phyloP scores from a whole-genome alignment of 2,329 filamentous ascomycete species.

The Aurifilum marmelostoma region DNA sequence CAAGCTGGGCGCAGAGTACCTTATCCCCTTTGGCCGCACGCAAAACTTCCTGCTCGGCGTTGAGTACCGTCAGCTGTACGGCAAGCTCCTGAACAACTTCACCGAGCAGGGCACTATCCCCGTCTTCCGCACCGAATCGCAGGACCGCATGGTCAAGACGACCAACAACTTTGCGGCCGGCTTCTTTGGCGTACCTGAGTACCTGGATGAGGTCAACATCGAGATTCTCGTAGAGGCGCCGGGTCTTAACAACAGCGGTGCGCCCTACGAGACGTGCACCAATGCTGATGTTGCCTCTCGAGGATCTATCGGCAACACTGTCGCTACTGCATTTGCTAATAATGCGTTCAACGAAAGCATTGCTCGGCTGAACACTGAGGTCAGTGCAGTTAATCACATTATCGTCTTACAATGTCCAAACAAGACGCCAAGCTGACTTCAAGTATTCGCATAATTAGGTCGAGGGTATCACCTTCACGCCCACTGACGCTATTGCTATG shows the following conservation, averaged over 20 bases:
- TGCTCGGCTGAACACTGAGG: constrained; percentile 36
- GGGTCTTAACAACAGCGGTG: constrained; percentile 38
- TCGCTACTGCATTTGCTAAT: constrained; percentile 33
- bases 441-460: too few relatives aligned
- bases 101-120: constrained; percentile 42
- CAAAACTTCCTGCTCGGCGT: constrained; percentile 47
- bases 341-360: constrained; percentile 37
- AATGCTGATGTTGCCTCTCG: constrained; percentile 33
- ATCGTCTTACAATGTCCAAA: too few relatives aligned
- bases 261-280: constrained; percentile 36
- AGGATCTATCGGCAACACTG: constrained; percentile 35
- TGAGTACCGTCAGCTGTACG: constrained; percentile 46
- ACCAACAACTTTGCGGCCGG: constrained; percentile 39
- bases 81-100: constrained; percentile 49
- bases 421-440: too few relatives aligned
- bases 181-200: constrained; percentile 41
- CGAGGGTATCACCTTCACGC: constrained; percentile 38
- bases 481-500: constrained; percentile 43
- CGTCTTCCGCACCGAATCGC: constrained; percentile 41
- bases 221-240: constrained; percentile 39
- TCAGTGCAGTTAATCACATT: too few relatives aligned
- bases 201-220: constrained; percentile 38
- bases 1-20: constrained; percentile 41
- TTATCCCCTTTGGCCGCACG: constrained; percentile 44
- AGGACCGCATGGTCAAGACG: constrained; percentile 41